Percentiles rank a stretch among this genome's conserved stretches.
Conservation (phyloP, 352 stramenopile genomes). For the Globisporangium cederbergense region DNA sequence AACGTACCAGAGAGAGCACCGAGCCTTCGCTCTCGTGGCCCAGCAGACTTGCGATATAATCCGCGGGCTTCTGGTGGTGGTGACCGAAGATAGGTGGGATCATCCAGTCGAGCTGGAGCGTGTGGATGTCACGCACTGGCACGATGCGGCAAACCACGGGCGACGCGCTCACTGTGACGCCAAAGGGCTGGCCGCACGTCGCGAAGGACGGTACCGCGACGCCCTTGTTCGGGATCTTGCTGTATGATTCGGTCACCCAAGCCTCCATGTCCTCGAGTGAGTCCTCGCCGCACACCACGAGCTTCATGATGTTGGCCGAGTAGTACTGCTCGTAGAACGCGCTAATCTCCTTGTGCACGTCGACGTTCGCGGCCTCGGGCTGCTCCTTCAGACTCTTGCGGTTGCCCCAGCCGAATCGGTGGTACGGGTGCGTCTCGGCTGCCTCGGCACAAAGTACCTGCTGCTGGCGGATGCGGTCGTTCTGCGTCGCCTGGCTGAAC, state of each 20-base stretch:
- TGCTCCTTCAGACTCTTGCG: slow-evolving; percentile 58
- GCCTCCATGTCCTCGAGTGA: slow-evolving; percentile 62
- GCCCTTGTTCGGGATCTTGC: slow-evolving; percentile 54
- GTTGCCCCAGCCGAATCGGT: slow-evolving; percentile 86
- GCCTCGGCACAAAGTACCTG: slow-evolving; percentile 77
- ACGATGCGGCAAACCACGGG: slow-evolving; percentile 65
- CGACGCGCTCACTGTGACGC: slow-evolving; percentile 27
- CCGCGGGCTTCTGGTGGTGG: slow-evolving; percentile 71
- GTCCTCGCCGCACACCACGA: slow-evolving; percentile 78
- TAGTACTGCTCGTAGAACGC: slow-evolving; percentile 73
- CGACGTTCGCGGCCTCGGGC: slow-evolving; percentile 34
- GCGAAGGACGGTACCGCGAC: slow-evolving; percentile 42
- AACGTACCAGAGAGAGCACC: slow-evolving; percentile 64
- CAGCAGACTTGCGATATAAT: slow-evolving; percentile 78
- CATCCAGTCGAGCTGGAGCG: slow-evolving; percentile 75
- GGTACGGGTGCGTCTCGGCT: slow-evolving; percentile 59
- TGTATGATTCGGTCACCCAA: slow-evolving; percentile 64
- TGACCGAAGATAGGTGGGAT: slow-evolving; percentile 64
- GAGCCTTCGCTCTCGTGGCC: slow-evolving; percentile 84
- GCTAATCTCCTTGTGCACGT: slow-evolving; percentile 59
- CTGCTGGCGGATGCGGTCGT: slow-evolving; percentile 62
- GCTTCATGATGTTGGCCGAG: slow-evolving; percentile 82
- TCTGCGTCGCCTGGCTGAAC: slow-evolving; percentile 78
- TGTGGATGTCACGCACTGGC: slow-evolving; percentile 76
- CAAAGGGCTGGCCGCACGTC: slow-evolving; percentile 46